Evolutionary conservation across 352 stramenopile species (phyloP).

Genomic region (Blastocystis sp.): DNA sequence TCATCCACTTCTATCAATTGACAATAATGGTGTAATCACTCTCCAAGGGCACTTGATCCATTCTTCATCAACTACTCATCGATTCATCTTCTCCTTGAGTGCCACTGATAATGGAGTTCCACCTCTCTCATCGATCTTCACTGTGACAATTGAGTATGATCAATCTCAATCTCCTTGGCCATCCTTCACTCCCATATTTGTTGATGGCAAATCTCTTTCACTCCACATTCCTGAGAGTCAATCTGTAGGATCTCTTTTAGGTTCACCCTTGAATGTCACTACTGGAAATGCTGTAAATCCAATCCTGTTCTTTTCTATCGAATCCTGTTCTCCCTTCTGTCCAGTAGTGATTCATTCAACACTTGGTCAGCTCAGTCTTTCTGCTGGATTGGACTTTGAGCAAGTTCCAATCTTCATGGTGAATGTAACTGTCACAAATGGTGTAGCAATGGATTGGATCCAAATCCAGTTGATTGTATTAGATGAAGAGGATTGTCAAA

Average conservation of each 20-base stretch:
- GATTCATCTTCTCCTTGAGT: background rate
- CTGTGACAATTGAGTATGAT: background rate
- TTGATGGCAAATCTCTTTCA: background rate
- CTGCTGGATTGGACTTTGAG: background rate
- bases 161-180: background rate
- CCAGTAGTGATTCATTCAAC: slow-evolving; percentile 11
- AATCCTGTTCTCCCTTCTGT: background rate
- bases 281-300: background rate
- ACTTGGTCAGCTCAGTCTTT: background rate
- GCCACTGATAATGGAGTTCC: background rate
- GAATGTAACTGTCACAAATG: slow-evolving; percentile 24
- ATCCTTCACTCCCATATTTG: background rate
- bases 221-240: background rate
- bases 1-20: background rate
- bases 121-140: background rate
- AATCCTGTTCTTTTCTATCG: background rate
- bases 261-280: background rate
- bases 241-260: background rate
- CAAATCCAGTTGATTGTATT: background rate
- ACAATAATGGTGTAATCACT: background rate
- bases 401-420: background rate
- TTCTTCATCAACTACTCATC: background rate
- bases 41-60: background rate
- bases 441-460: background rate
- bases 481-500: background rate